phyloP scores from a whole-genome alignment of 306 rosid species.

The Clitoria ternatea region DNA sequence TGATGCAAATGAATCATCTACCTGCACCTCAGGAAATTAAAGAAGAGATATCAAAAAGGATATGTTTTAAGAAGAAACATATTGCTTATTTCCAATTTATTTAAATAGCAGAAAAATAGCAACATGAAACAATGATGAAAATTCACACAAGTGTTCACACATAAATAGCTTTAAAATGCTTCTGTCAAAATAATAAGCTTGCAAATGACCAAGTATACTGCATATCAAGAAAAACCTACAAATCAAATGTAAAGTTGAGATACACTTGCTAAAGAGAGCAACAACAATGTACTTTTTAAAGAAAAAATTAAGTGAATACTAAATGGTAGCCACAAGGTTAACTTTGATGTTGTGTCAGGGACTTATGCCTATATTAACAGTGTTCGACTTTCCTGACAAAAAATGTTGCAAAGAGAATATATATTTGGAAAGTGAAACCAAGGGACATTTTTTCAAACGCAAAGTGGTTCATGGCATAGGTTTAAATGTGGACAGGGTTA shows the following conservation, averaged over 20 bases:
- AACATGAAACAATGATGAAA: background rate
- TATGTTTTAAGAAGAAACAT: constrained; percentile 5
- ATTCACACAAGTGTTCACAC: background rate
- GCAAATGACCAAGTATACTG: background rate
- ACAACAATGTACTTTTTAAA: background rate
- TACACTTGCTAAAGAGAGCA: background rate
- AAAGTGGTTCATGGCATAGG: background rate
- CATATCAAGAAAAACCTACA: background rate
- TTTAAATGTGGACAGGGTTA: background rate
- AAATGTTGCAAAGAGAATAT: background rate
- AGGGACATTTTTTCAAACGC: background rate
- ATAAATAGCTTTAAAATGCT: background rate
- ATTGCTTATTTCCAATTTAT: background rate
- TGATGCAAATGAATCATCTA: constrained; percentile 55
- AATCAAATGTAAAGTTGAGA: background rate
- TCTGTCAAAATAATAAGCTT: background rate
- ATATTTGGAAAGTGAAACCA: background rate
- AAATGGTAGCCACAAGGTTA: background rate
- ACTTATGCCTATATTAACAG: background rate
- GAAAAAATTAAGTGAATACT: background rate
- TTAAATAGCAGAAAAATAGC: background rate
- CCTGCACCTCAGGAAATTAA: constrained; percentile 43
- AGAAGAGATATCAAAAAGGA: constrained; percentile 9
- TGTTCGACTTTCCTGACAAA: background rate
- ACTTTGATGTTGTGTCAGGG: background rate